Percentiles rank a stretch among this genome's conserved stretches.
These are phyloP conservation scores for Pulveroboletus sp. DNA, from an alignment of 768 basidiomycete species.

Conservation along the genomic window DNA sequence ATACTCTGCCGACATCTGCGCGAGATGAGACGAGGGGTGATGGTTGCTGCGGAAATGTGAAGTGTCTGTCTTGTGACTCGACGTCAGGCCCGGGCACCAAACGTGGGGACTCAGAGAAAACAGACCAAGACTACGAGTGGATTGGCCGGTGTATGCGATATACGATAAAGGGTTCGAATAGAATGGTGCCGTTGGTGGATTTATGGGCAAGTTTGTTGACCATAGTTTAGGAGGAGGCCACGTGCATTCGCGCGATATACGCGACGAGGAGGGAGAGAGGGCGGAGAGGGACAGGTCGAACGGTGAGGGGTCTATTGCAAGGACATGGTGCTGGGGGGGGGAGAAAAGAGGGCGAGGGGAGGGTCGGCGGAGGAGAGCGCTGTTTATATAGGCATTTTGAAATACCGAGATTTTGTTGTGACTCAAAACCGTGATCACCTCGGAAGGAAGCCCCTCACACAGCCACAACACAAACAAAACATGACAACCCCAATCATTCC, in stretches of 20 bases:
- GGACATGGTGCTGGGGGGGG: conserved; percentile 36
- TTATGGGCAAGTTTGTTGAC: conserved; percentile 78
- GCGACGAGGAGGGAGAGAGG: conserved; percentile 15
- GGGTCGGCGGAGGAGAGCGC: conserved; percentile 20
- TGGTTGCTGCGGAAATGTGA: conserved; percentile 4
- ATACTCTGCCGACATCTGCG: conserved; percentile 45
- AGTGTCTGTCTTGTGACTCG: conserved; percentile 18
- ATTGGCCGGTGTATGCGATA: conserved; percentile 73
- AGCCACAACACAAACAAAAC: conserved; percentile 24
- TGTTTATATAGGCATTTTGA: conserved; percentile 43
- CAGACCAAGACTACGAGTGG: conserved; percentile 16
- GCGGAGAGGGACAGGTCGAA: conserved; percentile 7
- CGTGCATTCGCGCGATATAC: conserved; percentile 23
- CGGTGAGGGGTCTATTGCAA: conserved; percentile 21
- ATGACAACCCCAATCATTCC: conserved; percentile 15
- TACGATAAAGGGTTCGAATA: conserved; percentile 84
- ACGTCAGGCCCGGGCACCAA: background rate
- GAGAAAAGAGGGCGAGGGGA: conserved; percentile 21
- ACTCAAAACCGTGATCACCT: conserved; percentile 29
- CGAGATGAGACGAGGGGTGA: conserved; percentile 6
- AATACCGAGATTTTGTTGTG: conserved; percentile 29
- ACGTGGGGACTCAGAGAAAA: background rate
- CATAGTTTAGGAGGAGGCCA: conserved; percentile 48
- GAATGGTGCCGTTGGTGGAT: conserved; percentile 81
- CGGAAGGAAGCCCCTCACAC: conserved; percentile 29